phyloP scores from a whole-genome alignment of 2,329 filamentous ascomycete genomes.

The Ceratocystis harringtonii region DNA sequence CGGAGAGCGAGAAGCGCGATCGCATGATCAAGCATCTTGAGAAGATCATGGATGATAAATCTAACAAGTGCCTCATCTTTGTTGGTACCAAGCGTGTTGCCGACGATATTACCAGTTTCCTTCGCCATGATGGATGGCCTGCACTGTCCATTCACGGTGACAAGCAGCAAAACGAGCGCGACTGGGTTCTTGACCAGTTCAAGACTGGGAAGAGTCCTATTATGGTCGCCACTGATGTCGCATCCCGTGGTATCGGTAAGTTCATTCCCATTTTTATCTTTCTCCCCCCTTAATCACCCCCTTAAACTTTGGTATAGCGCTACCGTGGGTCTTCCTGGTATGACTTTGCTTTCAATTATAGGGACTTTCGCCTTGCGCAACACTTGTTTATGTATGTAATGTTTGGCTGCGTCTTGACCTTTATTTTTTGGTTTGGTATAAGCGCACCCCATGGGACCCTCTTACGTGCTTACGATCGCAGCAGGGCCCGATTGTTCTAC shows the following conservation, averaged over 20 bases:
- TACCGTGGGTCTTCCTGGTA: constrained; percentile 44
- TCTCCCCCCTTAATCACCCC: constrained; percentile 27
- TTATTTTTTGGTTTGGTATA: constrained; percentile 53
- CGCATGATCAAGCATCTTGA: constrained; percentile 95
- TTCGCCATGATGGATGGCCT: constrained; percentile 95
- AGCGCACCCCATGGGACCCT: constrained; percentile 8
- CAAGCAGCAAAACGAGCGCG: constrained; percentile 98
- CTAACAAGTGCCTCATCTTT: constrained; percentile 92
- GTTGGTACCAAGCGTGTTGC: constrained; percentile 88
- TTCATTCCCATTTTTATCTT: constrained; percentile 31
- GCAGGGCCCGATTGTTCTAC: constrained; percentile 7
- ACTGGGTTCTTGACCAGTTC: constrained; percentile 99
- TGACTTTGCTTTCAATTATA: constrained; percentile 85
- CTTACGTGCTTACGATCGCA: constrained; percentile 12
- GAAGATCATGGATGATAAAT: constrained; percentile 92
- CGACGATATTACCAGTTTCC: constrained; percentile 93
- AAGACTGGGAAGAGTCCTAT: constrained; percentile 98
- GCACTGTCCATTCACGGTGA: constrained; percentile 96
- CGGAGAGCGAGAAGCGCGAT: constrained; percentile 94
- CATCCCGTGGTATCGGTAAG: constrained; percentile 99
- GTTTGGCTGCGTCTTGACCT: constrained; percentile 10
- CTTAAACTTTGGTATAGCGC: constrained; percentile 28
- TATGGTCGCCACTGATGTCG: constrained; percentile 99
- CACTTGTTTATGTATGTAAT: constrained; percentile 49
- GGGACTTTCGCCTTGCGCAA: constrained; percentile 74